These are phyloP conservation scores for Pleurotus tuoliensis DNA, from an alignment of 768 basidiomycete species.

Conservation along the genomic window DNA sequence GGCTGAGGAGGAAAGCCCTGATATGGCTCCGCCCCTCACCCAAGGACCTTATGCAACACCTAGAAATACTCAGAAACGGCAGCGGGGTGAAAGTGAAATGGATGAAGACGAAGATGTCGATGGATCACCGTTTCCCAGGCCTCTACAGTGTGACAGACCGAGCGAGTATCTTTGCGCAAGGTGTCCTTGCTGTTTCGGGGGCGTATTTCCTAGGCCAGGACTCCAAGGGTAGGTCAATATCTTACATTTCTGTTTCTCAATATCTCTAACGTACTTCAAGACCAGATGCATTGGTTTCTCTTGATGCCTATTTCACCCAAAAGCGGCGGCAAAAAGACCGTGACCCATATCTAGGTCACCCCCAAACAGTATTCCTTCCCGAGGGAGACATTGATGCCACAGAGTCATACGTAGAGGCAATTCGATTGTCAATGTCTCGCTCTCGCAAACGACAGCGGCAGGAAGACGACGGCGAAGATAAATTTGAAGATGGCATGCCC, in stretches of 20 bases:
- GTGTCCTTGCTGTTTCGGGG: not conserved
- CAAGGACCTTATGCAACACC: not conserved
- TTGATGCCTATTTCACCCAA: constrained; percentile 32
- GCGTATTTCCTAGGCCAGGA: not conserved
- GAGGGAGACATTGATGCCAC: constrained; percentile 15
- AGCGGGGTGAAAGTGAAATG: too few species aligned
- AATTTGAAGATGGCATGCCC: constrained; percentile 17
- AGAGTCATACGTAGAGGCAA: constrained; percentile 15
- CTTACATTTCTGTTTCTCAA: not conserved
- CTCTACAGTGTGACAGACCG: not conserved
- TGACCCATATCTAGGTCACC: constrained; percentile 16
- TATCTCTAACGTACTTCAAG: constrained; percentile 8
- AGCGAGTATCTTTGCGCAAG: not conserved
- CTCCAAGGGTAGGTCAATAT: not conserved
- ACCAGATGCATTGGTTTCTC: constrained; percentile 23
- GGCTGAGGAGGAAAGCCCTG: not conserved
- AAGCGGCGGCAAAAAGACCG: constrained; percentile 17
- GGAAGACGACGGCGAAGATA: constrained; percentile 5
- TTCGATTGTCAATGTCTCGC: not conserved
- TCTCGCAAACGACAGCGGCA: not conserved
- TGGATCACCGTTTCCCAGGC: not conserved
- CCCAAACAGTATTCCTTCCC: constrained; percentile 18
- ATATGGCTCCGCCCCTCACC: not conserved
- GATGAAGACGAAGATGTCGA: not conserved
- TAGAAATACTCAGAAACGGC: too few species aligned